A percentile compares a stretch with the other conserved stretches of the same genome.
Evolutionary conservation across 352 stramenopile genomes (phyloP).

Genomic region (Pythium coloratum): DNA sequence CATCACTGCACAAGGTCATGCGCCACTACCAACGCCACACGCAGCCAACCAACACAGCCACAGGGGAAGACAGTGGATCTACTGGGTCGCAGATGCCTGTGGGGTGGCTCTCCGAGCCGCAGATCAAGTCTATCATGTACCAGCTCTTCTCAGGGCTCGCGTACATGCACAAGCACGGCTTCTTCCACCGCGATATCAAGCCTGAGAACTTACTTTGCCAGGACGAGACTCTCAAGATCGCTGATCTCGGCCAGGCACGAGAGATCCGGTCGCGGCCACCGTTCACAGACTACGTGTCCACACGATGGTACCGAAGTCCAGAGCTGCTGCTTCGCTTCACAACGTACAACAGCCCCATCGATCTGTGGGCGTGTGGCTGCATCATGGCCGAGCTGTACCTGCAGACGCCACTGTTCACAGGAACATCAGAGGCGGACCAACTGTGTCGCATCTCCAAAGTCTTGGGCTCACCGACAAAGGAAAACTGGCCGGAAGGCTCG

Average conservation of each 20-base stretch:
- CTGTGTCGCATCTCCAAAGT: conserved; percentile 94
- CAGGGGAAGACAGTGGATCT: neutral
- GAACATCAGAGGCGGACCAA: conserved; percentile 94
- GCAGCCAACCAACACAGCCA: neutral
- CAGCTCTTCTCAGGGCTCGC: conserved; percentile 75
- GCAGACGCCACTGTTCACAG: conserved; percentile 71
- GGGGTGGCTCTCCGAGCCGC: conserved; percentile 52
- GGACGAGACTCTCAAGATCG: conserved; percentile 71
- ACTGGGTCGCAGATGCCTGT: conserved; percentile 4
- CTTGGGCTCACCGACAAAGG: conserved; percentile 87
- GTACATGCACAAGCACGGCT: conserved; percentile 85
- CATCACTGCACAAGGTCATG: conserved; percentile 77
- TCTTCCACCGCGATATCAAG: conserved; percentile 85
- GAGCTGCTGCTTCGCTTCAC: conserved; percentile 63
- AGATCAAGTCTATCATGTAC: conserved; percentile 78
- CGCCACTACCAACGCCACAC: conserved; percentile 28
- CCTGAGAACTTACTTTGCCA: conserved; percentile 72
- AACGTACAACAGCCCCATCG: conserved; percentile 80
- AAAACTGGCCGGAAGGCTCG: conserved; percentile 91
- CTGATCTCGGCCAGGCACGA: conserved; percentile 68
- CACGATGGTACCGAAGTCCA: conserved; percentile 75
- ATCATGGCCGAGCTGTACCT: conserved; percentile 82
- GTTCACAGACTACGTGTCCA: conserved; percentile 78
- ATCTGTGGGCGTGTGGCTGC: conserved; percentile 83
- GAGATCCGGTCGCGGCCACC: conserved; percentile 71